A percentile compares a stretch with the other conserved stretches of the same genome.
Evolutionary conservation across 1,284 basidiomycete species (phyloP).

Genomic region (Melampsora larici-populina): DNA sequence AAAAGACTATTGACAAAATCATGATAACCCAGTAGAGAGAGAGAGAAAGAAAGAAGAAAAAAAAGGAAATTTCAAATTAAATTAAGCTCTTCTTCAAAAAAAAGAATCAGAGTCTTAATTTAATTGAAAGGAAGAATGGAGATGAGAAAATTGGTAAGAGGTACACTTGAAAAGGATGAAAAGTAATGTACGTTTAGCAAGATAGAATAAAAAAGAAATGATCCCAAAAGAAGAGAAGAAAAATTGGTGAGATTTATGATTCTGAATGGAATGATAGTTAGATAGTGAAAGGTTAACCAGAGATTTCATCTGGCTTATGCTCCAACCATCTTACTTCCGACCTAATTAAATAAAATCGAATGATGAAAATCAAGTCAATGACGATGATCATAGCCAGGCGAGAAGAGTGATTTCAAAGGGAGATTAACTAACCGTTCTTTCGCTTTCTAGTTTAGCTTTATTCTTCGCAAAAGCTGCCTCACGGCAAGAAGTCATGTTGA

Average conservation of each 20-base stretch:
- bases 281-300: not conserved
- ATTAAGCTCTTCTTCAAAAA: too few relatives aligned
- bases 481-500: conserved; percentile 55
- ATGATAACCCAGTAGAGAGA: too few relatives aligned
- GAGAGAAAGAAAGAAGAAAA: too few relatives aligned
- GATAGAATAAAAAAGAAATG: conserved; percentile 3
- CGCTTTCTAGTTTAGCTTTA: conserved; percentile 56
- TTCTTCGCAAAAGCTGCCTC: conserved; percentile 57
- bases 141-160: too few relatives aligned
- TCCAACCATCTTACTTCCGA: conserved; percentile 39
- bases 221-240: not conserved
- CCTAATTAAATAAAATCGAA: not conserved
- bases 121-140: too few relatives aligned
- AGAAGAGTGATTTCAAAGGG: too few relatives aligned
- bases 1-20: too few relatives aligned
- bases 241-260: not conserved
- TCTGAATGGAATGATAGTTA: not conserved
- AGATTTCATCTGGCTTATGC: not conserved
- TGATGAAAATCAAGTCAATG: not conserved
- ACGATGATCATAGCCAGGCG: too few relatives aligned
- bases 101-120: too few relatives aligned
- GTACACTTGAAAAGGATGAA: too few relatives aligned
- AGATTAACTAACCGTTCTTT: conserved; percentile 52
- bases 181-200: not conserved
- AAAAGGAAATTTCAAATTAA: too few relatives aligned